Evolutionary conservation across 192 early-diverging fungal species (phyloP), one percentile per base, ranked within the genome.

Genomic region (Backusella tarrabulga): DNA sequence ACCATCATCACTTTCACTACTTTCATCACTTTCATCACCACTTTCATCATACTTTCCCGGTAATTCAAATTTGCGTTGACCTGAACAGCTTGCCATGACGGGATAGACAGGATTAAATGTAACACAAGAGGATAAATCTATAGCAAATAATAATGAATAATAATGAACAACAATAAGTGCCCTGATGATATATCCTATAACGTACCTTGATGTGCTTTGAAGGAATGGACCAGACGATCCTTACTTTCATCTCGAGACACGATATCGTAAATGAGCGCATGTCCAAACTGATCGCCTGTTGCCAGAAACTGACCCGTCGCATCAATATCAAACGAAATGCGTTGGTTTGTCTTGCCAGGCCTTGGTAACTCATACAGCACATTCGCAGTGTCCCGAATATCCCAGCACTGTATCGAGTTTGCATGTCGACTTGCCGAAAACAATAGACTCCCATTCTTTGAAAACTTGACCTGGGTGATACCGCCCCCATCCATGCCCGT

Each of bases 381-480:
- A 21, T 91, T 85, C 0, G 89, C 90, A 67, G 94, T 86, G 56
- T 96, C 90, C 1, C 95, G 83, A 21, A 94, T 87, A 80, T 96
- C 95, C 94, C 95, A 95, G 32, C 90, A 93, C 1, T 88, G 83
- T 19, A 96, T 88, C 34, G 69, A 67, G n/a, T 81, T 34, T 6
- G 88, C 80, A 40, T 89, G 87, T 14, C 95, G 86, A 19, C 90
- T 89, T 35, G 90, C 89, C 0, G 91, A 87, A 79, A 89, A 96
- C 14, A 96, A 75, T n/a, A 87, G 82, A 1, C 76, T 42, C 12
- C 90, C 90, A 77, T 91, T 87, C 4, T 85, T 84, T 0, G 95
- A 90, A 85, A 95, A 96, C 72, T 86, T 67, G 3, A 92, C 85
- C 42, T 87, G 88, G 12, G 85, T 89, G 2, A 87, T 80, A 6